Evolutionary conservation across 371 early-diverging fungal genomes (phyloP).

Genomic region (Rhizopus sp.): DNA sequence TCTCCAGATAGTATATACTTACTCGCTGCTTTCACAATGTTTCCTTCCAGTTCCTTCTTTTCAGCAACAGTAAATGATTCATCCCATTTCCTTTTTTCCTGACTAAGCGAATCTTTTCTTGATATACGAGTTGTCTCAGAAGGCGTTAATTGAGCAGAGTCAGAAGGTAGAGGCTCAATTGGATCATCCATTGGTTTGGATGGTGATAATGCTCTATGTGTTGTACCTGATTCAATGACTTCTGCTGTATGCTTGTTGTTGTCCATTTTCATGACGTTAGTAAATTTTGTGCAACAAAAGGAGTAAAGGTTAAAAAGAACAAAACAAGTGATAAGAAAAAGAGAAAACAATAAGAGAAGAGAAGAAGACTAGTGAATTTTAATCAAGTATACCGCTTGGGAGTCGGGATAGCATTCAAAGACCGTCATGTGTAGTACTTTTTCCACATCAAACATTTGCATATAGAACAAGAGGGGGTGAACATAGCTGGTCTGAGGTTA

Average conservation of each 20-base stretch:
- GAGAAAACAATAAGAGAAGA: neutral
- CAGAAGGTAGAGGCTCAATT: neutral
- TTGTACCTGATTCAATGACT: neutral
- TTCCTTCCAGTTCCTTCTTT: conserved; percentile 24
- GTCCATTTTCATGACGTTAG: conserved; percentile 22
- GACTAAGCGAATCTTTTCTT: conserved; percentile 7
- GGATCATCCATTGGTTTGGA: neutral
- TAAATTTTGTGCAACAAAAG: conserved; percentile 13
- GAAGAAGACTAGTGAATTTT: neutral
- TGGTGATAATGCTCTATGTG: conserved; percentile 1
- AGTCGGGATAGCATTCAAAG: conserved; percentile 7
- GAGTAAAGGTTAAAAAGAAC: neutral
- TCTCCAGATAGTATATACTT: conserved; percentile 5
- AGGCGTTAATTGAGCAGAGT: conserved; percentile 13
- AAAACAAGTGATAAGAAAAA: neutral
- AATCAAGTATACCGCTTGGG: neutral
- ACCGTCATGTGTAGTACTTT: conserved; percentile 21
- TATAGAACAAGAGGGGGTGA: conserved; percentile 3
- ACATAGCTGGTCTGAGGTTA: conserved; percentile 31
- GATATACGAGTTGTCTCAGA: neutral
- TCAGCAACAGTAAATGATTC: conserved; percentile 29
- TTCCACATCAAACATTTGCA: neutral
- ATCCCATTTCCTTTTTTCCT: conserved; percentile 37
- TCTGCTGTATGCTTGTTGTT: neutral
- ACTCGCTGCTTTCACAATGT: conserved; percentile 40